Base-by-base conservation (phyloP, 2,329 filamentous ascomycete species). In the Lasiodiplodia hormozganensis region DNA sequence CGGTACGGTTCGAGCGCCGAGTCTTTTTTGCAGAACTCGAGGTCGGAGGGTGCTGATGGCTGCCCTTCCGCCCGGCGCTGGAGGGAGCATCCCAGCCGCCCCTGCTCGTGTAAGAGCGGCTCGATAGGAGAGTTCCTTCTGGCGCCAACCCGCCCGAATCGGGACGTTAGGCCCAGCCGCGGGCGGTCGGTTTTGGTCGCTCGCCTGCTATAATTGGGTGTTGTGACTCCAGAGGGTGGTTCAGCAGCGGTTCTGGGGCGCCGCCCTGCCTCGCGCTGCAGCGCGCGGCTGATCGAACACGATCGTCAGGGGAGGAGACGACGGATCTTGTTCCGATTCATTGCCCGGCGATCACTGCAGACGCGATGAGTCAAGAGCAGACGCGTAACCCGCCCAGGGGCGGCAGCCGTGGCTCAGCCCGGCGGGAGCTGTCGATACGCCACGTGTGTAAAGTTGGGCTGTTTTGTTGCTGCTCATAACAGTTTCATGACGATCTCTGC, bases 201-300 rank as follows among this genome's bases (percentile, higher is more conserved):
- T 3, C 6, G 10, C 31, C 21, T 21, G 18, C 60, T 64, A 64
- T 64, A 52, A 36, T 64, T 64, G 60, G 43, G 11, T 36, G 31
- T 25, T 40, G 14, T 23, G 57, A 23, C 10, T 31, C n/a, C 21
- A 47, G 25, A 23, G 25, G 21, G 40, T 16, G 12, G 23, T 28
- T 51, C 16, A 28, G 51, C 4, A 34, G 28, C 52, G 60, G 60
- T 40, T 64, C 58, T 62, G 58, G 40, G 58, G 53, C 53, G 18
- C 18, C 53, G 25, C 18, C 53, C 52, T 56, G 18, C 28, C 25
- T 14, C 47, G 40, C 60, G 11, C 43, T 25, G 28, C 57, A 60
- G 57, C 36, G 57, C 31, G 60, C 60, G 60, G 60, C 60, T 64
- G 60, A 64, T 64, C 60, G 60, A 64, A 64, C 60, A 64, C 43